phyloP scores from a whole-genome alignment of 129 eudicot genomes.

The Glebionis coronaria region DNA sequence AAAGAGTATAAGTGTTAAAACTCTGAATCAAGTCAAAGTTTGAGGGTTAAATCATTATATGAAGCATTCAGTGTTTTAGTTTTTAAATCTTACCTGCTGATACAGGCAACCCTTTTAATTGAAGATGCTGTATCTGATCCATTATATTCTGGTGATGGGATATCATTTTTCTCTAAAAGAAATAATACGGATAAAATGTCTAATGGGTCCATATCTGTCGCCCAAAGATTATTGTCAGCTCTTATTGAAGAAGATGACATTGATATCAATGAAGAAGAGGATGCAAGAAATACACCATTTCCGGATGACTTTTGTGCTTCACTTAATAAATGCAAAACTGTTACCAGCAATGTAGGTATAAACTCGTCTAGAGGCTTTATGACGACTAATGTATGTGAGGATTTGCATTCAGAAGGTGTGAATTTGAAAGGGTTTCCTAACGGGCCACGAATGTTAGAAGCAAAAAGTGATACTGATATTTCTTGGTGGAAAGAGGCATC shows the following conservation, averaged over 20 bases:
- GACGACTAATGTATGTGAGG: constrained; percentile 31
- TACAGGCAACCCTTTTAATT: constrained; percentile 41
- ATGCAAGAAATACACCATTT: constrained; percentile 22
- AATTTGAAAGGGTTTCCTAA: constrained; percentile 27
- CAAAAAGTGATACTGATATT: constrained; percentile 20
- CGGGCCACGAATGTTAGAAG: constrained; percentile 23
- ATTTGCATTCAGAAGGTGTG: constrained; percentile 36
- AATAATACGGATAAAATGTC: constrained; percentile 2
- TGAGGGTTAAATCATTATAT: too few species aligned
- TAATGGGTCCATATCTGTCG: constrained; percentile 39
- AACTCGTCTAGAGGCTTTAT: constrained; percentile 26
- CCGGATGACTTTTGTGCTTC: constrained; percentile 23
- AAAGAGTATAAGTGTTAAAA: too few species aligned
- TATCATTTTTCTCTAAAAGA: constrained; percentile 29
- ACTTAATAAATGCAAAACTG: constrained; percentile 26
- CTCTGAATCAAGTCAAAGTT: too few species aligned
- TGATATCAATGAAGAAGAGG: constrained; percentile 46
- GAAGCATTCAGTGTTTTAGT: neutral
- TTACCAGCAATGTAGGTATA: constrained; percentile 39
- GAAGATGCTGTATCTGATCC: constrained; percentile 35
- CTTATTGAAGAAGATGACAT: constrained; percentile 65
- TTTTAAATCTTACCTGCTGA: constrained; percentile 6
- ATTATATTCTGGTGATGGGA: constrained; percentile 29
- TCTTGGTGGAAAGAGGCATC: constrained; percentile 46
- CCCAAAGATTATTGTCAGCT: constrained; percentile 82